phyloP scores from a whole-genome alignment of 2,329 filamentous ascomycete genomes.

The Arachnopeziza araneosa region DNA sequence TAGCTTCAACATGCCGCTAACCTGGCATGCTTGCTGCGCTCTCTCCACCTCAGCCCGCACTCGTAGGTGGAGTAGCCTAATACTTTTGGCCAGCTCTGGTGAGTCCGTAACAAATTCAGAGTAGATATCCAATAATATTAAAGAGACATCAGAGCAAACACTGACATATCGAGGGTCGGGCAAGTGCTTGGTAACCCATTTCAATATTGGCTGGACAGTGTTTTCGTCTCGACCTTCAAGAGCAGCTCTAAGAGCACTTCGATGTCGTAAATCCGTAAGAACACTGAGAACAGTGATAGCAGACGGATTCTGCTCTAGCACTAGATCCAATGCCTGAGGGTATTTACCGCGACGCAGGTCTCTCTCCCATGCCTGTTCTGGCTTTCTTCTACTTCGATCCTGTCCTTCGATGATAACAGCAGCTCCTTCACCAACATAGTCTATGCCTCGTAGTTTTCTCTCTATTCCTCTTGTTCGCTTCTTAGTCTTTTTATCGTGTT shows the following conservation, averaged over 20 bases:
- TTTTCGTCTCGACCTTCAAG: conserved; percentile 76
- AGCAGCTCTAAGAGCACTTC: conserved; percentile 75
- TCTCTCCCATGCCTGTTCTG: conserved; percentile 71
- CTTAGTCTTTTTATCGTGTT: conserved; percentile 67
- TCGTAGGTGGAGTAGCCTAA: conserved; percentile 62
- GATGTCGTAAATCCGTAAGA: conserved; percentile 78
- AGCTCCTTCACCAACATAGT: conserved; percentile 76
- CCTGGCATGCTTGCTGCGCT: conserved; percentile 76
- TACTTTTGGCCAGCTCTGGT: conserved; percentile 63
- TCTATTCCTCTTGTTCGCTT: conserved; percentile 55
- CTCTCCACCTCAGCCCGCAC: conserved; percentile 76
- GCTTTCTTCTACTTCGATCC: conserved; percentile 56
- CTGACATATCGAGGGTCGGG: conserved; percentile 75
- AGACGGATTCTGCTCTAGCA: conserved; percentile 56
- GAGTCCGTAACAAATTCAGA: conserved; percentile 71
- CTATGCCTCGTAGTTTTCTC: conserved; percentile 61
- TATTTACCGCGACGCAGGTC: conserved; percentile 77
- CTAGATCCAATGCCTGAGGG: conserved; percentile 69
- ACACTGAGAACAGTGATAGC: conserved; percentile 66
- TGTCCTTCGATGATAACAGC: conserved; percentile 84
- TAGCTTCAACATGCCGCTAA: conserved; percentile 83
- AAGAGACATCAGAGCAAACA: conserved; percentile 75
- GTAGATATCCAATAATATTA: conserved; percentile 83
- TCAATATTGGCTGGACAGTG: conserved; percentile 73
- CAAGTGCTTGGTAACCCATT: conserved; percentile 77